These are phyloP conservation scores for Fusarium poae DNA, from an alignment of 2,329 filamentous ascomycete genomes.

Conservation along the genomic window DNA sequence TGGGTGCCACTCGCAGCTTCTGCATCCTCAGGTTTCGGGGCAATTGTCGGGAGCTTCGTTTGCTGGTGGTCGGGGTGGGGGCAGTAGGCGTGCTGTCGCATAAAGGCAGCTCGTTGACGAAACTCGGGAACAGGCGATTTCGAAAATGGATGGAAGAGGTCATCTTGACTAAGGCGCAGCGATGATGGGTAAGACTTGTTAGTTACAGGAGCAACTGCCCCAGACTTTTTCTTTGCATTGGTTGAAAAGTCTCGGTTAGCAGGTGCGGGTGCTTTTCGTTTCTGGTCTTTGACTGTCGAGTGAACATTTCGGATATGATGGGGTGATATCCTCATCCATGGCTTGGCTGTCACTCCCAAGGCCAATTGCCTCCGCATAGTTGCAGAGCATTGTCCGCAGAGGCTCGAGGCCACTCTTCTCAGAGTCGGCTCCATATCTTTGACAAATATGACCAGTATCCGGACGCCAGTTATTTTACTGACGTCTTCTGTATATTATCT, in stretches of 20 bases:
- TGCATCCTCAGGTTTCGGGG: constrained; percentile 72
- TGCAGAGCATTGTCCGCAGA: constrained; percentile 58
- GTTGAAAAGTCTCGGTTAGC: constrained; percentile 51
- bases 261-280: constrained; percentile 30
- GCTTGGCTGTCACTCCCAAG: constrained; percentile 39
- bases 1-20: constrained; percentile 67
- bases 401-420: constrained; percentile 55
- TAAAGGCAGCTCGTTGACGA: constrained; percentile 86
- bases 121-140: constrained; percentile 91
- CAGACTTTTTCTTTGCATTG: constrained; percentile 43
- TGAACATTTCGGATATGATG: constrained; percentile 51
- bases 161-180: constrained; percentile 72
- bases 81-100: constrained; percentile 93
- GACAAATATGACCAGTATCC: constrained; percentile 15
- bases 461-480: constrained; percentile 25
- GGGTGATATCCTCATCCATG: constrained; percentile 49
- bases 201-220: constrained; percentile 49
- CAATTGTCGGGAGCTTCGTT: constrained; percentile 75
- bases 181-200: constrained; percentile 43
- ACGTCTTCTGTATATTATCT: constrained; percentile 31
- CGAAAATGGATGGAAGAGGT: constrained; percentile 94
- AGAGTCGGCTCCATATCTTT: constrained; percentile 57
- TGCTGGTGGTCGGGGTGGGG: constrained; percentile 89
- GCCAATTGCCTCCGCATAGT: constrained; percentile 52
- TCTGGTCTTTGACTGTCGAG: constrained; percentile 46